phyloP scores from a whole-genome alignment of 306 rosid species.

The apple (Malus domestica) region ASM211411v1 NC_041801.1:3740501-3741000 shows the following conservation, averaged over 20 bases:
- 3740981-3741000: background rate
- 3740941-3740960: background rate
- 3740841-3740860: background rate
- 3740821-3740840: background rate
- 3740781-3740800: background rate
- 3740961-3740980: background rate
- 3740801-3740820: background rate
- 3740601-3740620: too few species aligned
- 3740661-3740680: background rate
- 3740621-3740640: too few species aligned
- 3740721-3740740: background rate
- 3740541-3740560: background rate
- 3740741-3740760: constrained; percentile 3
- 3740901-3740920: constrained; percentile 11
- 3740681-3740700: background rate
- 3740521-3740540: background rate
- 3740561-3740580: accelerated
- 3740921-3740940: background rate
- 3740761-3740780: background rate
- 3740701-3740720: background rate
- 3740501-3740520: background rate
- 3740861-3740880: constrained; percentile 2
- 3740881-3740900: background rate
- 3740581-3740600: too few species aligned
- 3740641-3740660: background rate